phyloP scores from a whole-genome alignment of 495 filamentous ascomycete genomes.

The Lophiotrema nucula region DNA sequence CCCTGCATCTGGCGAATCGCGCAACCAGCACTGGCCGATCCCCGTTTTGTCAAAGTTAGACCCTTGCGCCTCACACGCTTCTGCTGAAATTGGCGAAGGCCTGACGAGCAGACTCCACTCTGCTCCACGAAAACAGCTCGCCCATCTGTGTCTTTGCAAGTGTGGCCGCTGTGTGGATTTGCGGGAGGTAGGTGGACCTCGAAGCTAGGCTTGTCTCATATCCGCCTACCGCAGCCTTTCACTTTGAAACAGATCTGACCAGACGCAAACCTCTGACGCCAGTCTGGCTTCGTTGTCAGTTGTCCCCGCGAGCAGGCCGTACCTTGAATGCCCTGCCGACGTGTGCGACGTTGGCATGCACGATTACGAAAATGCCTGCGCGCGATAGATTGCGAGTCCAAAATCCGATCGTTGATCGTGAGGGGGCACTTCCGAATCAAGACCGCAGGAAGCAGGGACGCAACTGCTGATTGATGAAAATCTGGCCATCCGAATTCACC shows the following conservation, averaged over 20 bases:
- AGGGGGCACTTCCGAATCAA: conserved; percentile 23
- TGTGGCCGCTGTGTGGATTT: background rate
- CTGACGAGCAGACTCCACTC: background rate
- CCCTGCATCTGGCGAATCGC: background rate
- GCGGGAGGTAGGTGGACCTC: background rate
- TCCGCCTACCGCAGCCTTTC: background rate
- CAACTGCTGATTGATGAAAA: conserved; percentile 7
- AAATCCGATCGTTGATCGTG: conserved; percentile 5
- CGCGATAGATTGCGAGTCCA: conserved; percentile 17
- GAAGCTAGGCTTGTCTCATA: background rate
- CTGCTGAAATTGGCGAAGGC: background rate
- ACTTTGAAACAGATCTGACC: background rate
- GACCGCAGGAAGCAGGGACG: background rate
- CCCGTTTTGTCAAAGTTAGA: background rate
- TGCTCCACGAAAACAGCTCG: background rate
- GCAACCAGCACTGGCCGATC: background rate
- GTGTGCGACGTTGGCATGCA: conserved; percentile 1
- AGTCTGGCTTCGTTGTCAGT: background rate
- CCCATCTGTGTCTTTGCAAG: background rate
- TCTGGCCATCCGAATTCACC: background rate
- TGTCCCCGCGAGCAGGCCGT: background rate
- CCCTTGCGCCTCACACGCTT: background rate
- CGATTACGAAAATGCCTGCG: conserved; percentile 5
- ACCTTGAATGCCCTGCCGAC: background rate
- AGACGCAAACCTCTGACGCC: background rate